Base-by-base conservation (phyloP, 31 red algal species). In the Bonnemaisonia californica region DNA sequence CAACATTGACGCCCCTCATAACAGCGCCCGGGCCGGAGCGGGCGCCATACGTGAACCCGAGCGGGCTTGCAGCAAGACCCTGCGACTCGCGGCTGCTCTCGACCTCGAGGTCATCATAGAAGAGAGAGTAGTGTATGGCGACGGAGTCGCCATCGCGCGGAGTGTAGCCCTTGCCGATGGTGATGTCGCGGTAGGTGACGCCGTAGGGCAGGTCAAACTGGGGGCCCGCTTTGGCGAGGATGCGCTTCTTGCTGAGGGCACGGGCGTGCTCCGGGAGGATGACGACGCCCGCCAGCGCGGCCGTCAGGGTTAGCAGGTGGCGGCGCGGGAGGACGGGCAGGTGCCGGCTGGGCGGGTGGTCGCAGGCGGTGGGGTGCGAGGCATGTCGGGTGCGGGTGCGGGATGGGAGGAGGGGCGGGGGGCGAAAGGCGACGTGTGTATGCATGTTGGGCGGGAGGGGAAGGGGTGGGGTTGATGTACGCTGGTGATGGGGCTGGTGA, bases 51-150 rank as follows among this genome's bases (percentile, higher is more conserved):
- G 92, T 90, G 66, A 95, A 95, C 27, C 87, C 92, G 29, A 90
- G 34, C 34, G 92, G 92, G 37, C 71, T 84, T 16, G 92, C 92
- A 19, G 92, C 92, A 29, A 95, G 60, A 18, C 92, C 92, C 67
- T 95, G 92, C 38, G 71, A 80, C 58, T 95, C 92, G 35, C 92
- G 86, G 29, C 73, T 80, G 39, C 79, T 85, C 66, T 95, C 92
- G 32, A 95, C 92, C 74, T 95, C 92, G 3, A 95, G 69, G 67
- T 91, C 86, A 1, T 85, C 60, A 62, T 82, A 95, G 72, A 89
- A 95, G 19, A 95, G 65, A 5, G 81, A 87, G 67, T 90, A 95
- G 34, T 95, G 92, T 68, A 95, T 90, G 57, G 86, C 92, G 40
- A 95, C 92, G 2, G 85, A 76, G 39, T 95, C 92, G 45, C 92